Evolutionary conservation across 1,284 basidiomycete genomes (phyloP).

Genomic region (Wolfiporia cocos): DNA sequence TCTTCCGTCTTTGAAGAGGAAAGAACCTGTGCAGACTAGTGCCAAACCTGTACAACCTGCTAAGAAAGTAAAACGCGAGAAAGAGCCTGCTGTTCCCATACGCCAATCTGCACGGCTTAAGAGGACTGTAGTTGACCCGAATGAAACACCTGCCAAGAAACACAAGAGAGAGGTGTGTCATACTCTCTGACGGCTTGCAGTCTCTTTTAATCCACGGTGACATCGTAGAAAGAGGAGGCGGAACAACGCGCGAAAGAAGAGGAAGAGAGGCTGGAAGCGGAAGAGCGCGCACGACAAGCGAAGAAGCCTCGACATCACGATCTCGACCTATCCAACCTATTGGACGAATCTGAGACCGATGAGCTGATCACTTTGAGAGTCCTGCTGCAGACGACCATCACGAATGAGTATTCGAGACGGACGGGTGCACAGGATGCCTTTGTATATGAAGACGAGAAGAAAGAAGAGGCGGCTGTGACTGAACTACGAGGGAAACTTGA

Average conservation of each 20-base stretch:
- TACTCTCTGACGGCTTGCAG: too few species aligned
- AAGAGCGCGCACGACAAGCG: slow-evolving; percentile 54
- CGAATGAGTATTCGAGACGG: slow-evolving; percentile 31
- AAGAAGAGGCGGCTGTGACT: slow-evolving; percentile 39
- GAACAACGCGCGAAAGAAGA: slow-evolving; percentile 43
- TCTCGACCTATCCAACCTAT: slow-evolving; percentile 50
- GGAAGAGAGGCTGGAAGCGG: slow-evolving; percentile 49
- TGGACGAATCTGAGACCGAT: slow-evolving; percentile 39
- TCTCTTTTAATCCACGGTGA: too few species aligned
- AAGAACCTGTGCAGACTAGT: slow-evolving; percentile 26
- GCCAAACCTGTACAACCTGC: slow-evolving; percentile 59
- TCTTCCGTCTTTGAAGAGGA: slow-evolving; percentile 26
- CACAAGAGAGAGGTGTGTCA: slow-evolving; percentile 56
- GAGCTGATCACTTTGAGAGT: slow-evolving; percentile 40
- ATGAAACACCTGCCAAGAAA: slow-evolving; percentile 59
- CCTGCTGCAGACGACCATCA: slow-evolving; percentile 35
- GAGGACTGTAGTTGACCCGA: slow-evolving; percentile 37
- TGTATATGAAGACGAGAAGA: slow-evolving; percentile 34
- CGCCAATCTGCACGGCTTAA: slow-evolving; percentile 61
- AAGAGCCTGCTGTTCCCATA: slow-evolving; percentile 37
- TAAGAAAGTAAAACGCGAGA: slow-evolving; percentile 46
- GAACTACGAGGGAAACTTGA: slow-evolving; percentile 48
- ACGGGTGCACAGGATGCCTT: slow-evolving; percentile 44
- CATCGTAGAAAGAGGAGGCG: slow-evolving; percentile 47
- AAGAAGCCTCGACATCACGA: slow-evolving; percentile 64